Evolutionary conservation across 2,329 filamentous ascomycete genomes (phyloP), one percentile per base, ranked within the genome.

Genomic region (Xylaria polymorpha): DNA sequence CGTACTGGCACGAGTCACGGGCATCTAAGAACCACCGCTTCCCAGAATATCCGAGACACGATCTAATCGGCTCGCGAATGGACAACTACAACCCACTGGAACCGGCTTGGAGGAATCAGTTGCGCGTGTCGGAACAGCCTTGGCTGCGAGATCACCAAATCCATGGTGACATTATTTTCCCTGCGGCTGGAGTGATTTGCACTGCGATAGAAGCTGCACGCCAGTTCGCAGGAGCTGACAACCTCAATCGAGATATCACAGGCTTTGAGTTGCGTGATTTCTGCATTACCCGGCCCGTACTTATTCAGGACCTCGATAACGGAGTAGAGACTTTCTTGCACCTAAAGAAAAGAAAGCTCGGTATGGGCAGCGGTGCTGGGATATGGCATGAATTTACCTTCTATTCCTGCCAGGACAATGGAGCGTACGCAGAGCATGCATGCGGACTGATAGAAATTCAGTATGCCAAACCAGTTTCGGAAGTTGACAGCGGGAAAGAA

Each of bases 101-200:
- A 3, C 77, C 78, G 0, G 61, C 72, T 1, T 87, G 85, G 85
- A 78, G 84, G 18, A 83, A 84, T 61, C 76, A 84, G n/a, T 76
- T 85, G 8, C 77, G 79, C 0, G 59, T 82, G 0, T 75, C 80
- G 5, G 79, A 82, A 4, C 73, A 78, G 2, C 81, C 82, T 0
- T 87, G 85, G 85, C 71, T 86, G 2, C 74, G 74, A 1, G 82
- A 86, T 66, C 84, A 86, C 61, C 41, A 77, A 72, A 61, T 78
- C 55, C 68, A 72, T 56, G 71, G 66, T 7, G 72, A 67, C 0
- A 70, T 79, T 10, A 60, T 82, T 5, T 80, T 77, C 15, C 81
- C 81, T 1, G 80, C 76, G 0, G 77, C 80, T 0, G 81, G 78
- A 2, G 78, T 79, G 72, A 48, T 81, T 1, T 71, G 77, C 18